Conservation (phyloP, 306 rosid species). For the Vigna hirtella region DNA sequence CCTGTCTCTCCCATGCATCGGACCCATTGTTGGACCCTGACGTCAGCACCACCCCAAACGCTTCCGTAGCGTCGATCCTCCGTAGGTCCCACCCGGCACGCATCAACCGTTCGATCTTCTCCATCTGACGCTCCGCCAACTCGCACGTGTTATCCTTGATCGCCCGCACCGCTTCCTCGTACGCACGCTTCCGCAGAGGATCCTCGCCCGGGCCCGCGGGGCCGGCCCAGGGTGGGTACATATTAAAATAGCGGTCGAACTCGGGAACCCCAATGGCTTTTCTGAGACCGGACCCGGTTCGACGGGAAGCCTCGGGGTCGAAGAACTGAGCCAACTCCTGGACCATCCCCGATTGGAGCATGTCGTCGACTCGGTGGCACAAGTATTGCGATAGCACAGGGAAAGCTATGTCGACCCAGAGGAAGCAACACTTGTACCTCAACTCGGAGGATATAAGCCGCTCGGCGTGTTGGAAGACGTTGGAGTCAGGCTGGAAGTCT, state of each 20-base stretch:
- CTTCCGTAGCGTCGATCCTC: constrained; percentile 82
- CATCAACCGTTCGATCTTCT: constrained; percentile 63
- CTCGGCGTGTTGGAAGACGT: constrained; percentile 50
- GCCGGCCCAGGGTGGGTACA: constrained; percentile 42
- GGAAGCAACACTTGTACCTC: constrained; percentile 79
- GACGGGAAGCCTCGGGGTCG: constrained; percentile 46
- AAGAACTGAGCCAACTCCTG: constrained; percentile 81
- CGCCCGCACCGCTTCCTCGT: constrained; percentile 69
- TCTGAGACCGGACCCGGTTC: constrained; percentile 53
- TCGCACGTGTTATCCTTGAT: constrained; percentile 84
- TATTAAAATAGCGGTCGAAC: constrained; percentile 66
- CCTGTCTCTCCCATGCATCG: constrained; percentile 75
- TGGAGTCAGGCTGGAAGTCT: constrained; percentile 51
- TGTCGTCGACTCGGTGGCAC: constrained; percentile 79
- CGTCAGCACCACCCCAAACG: constrained; percentile 63
- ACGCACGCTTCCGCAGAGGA: constrained; percentile 56
- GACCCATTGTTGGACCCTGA: constrained; percentile 35
- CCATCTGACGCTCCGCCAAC: constrained; percentile 72
- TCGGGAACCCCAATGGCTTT: constrained; percentile 96
- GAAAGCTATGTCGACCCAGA: constrained; percentile 83
- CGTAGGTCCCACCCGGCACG: constrained; percentile 80
- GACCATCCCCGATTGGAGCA: constrained; percentile 85
- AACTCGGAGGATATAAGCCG: constrained; percentile 50
- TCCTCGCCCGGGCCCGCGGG: constrained; percentile 23
- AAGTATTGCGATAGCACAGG: constrained; percentile 62